Percentiles rank a stretch among this genome's conserved stretches.
Conservation (phyloP, 495 filamentous ascomycete genomes). For the Trichoderma erinaceum region DNA sequence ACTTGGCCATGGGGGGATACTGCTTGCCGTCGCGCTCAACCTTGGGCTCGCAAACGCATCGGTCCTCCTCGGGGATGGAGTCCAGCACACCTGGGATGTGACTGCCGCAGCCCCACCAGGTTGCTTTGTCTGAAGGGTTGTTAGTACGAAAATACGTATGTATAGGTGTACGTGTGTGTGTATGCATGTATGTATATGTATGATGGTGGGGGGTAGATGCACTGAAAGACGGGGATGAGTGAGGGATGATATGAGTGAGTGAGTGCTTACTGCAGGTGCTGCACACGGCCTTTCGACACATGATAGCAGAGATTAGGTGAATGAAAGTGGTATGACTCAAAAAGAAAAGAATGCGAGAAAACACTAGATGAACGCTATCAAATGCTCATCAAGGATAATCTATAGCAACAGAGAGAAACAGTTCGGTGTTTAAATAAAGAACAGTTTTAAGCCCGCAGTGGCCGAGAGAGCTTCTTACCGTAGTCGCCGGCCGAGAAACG, state of each 20-base stretch:
- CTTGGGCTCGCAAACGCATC: slow-evolving; percentile 60
- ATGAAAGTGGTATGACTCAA: background rate
- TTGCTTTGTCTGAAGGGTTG: slow-evolving; percentile 50
- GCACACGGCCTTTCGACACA: slow-evolving; percentile 30
- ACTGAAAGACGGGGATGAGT: background rate
- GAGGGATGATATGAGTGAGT: background rate
- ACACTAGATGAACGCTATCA: too few relatives aligned
- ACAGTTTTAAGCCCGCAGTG: background rate
- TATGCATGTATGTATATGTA: background rate
- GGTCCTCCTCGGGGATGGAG: slow-evolving; percentile 47
- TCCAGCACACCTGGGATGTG: slow-evolving; percentile 67
- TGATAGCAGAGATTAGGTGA: slow-evolving; percentile 15
- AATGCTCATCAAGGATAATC: background rate
- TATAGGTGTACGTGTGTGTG: background rate
- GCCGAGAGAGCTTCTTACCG: background rate
- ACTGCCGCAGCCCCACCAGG: slow-evolving; percentile 66
- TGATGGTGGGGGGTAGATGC: background rate
- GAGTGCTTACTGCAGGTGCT: slow-evolving; percentile 24
- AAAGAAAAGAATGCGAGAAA: background rate
- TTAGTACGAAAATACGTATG: background rate
- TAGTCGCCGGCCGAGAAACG: background rate
- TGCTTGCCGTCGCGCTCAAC: slow-evolving; percentile 53
- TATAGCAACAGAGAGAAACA: background rate
- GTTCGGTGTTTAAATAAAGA: too few relatives aligned
- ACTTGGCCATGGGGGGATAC: slow-evolving; percentile 53